These are phyloP conservation scores for Umbilicaria muhlenbergii DNA, from an alignment of 495 filamentous ascomycete species.

Conservation along the genomic window DNA sequence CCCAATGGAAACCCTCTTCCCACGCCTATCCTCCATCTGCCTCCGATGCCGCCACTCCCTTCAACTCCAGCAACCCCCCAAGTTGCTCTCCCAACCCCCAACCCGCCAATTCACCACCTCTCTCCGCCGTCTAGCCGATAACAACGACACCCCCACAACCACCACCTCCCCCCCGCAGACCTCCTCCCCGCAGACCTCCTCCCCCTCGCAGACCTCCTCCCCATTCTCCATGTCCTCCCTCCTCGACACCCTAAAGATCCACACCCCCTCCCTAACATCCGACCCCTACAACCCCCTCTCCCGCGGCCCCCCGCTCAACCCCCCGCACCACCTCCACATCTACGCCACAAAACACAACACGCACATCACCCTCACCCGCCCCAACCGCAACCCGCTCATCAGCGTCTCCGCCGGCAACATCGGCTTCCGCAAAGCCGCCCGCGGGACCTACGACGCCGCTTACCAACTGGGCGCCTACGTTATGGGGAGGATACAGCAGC, in stretches of 20 bases:
- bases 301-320: constrained; percentile 22
- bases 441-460: constrained; percentile 79
- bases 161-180: background rate
- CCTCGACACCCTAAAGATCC: background rate
- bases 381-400: constrained; percentile 60
- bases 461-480: constrained; percentile 75
- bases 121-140: background rate
- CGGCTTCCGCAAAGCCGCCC: constrained; percentile 64
- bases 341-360: constrained; percentile 82
- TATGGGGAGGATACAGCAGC: constrained; percentile 61
- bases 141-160: background rate
- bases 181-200: background rate
- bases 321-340: constrained; percentile 73
- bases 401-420: constrained; percentile 67
- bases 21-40: constrained; percentile 1
- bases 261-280: background rate
- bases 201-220: background rate
- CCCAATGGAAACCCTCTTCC: background rate
- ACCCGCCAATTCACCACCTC: constrained; percentile 3
- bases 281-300: constrained; percentile 6
- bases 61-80: background rate
- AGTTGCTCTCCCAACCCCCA: background rate
- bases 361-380: constrained; percentile 72
- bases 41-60: constrained; percentile 3
- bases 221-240: background rate